These are phyloP conservation scores for Naganishia sp. DNA, from an alignment of 1,284 basidiomycete species.

Conservation along the genomic window DNA sequence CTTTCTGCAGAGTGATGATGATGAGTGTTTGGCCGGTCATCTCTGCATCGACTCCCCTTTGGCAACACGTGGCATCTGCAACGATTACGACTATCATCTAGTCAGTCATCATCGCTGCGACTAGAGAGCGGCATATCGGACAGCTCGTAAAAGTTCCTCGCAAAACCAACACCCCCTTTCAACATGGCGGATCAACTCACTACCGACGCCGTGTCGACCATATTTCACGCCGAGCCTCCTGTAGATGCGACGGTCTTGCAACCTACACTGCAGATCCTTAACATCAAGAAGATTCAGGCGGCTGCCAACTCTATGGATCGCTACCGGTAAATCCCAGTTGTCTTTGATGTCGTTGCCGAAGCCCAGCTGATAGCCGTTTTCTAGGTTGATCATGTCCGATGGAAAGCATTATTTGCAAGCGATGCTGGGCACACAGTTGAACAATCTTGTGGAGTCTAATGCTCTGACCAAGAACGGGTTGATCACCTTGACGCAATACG, in stretches of 20 bases:
- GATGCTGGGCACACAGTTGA: slow-evolving; percentile 93
- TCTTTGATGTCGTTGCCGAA: neutral
- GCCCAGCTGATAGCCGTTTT: neutral
- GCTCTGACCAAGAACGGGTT: slow-evolving; percentile 71
- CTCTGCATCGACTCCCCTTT: no score
- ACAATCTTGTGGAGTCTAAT: slow-evolving; percentile 71
- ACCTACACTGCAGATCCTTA: slow-evolving; percentile 76
- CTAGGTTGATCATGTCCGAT: slow-evolving; percentile 62
- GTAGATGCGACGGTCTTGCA: slow-evolving; percentile 51
- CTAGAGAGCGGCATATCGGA: no score
- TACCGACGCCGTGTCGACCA: slow-evolving; percentile 44
- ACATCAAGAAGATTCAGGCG: slow-evolving; percentile 70
- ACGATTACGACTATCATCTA: no score
- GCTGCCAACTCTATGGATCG: slow-evolving; percentile 43
- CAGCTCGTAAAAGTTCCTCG: neutral
- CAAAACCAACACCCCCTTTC: neutral
- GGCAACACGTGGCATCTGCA: no score
- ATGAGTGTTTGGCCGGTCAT: neutral
- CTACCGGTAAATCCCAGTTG: slow-evolving; percentile 46
- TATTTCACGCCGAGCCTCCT: slow-evolving; percentile 40
- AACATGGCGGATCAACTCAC: slow-evolving; percentile 39
- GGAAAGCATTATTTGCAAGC: slow-evolving; percentile 80
- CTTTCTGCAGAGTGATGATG: no score
- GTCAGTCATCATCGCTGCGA: no score
- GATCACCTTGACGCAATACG: slow-evolving; percentile 72